phyloP scores from a whole-genome alignment of 192 early-diverging fungal species.

The Coemansia brasiliensis region DNA sequence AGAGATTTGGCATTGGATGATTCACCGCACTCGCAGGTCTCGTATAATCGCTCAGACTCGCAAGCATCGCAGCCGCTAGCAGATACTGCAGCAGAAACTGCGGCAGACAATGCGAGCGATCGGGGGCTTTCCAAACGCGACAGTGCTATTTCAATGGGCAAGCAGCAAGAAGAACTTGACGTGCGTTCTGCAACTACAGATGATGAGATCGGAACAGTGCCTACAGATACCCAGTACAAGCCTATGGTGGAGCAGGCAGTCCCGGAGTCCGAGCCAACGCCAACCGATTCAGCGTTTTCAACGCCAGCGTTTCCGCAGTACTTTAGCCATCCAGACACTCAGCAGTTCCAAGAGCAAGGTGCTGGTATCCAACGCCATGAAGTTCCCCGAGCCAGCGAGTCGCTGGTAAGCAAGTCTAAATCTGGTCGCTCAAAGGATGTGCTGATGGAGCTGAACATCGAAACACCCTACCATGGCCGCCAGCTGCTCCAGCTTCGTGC shows the following conservation, averaged over 20 bases:
- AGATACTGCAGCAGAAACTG: too few species aligned
- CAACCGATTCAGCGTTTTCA: constrained; percentile 19
- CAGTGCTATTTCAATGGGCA: constrained; percentile 46
- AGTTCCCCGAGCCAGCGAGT: constrained; percentile 28
- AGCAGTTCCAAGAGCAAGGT: constrained; percentile 21
- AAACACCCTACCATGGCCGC: constrained; percentile 38
- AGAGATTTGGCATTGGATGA: neutral
- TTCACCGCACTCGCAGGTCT: constrained; percentile 41
- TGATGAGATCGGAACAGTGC: constrained; percentile 6
- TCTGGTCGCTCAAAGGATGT: constrained; percentile 35
- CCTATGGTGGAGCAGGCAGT: neutral
- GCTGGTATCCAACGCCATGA: constrained; percentile 20
- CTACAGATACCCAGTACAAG: constrained; percentile 9
- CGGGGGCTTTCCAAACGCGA: constrained; percentile 29
- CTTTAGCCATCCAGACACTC: constrained; percentile 31
- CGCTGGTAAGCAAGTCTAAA: constrained; percentile 3
- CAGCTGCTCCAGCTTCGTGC: constrained; percentile 41
- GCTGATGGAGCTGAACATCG: constrained; percentile 54
- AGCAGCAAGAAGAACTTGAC: constrained; percentile 7
- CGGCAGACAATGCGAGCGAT: constrained; percentile 7
- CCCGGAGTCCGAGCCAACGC: neutral
- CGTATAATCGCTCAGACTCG: constrained; percentile 41
- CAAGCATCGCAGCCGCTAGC: constrained; percentile 18
- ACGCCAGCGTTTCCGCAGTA: constrained; percentile 47
- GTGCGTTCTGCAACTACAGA: neutral